Evolutionary conservation across 192 early-diverging fungal species (phyloP), one percentile per base, ranked within the genome.

Genomic region (Backusella tarrabulga): DNA sequence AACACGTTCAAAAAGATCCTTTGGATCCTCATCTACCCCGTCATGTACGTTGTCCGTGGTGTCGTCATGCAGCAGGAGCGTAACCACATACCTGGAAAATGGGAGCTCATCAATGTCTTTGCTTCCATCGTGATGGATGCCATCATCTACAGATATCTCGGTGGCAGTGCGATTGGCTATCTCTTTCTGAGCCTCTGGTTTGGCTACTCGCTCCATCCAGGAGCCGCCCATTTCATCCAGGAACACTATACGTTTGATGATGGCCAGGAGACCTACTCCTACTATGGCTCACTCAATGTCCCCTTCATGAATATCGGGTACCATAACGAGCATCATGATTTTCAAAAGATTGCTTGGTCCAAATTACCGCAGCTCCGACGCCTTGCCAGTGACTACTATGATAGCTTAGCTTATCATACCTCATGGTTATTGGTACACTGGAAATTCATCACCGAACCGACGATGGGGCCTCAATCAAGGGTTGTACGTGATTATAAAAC

Each of bases 281-380:
- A 98, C 92, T 98, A 98, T 77, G 96, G 96, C 34, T 84, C 87
- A 68, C 84, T 95, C 44, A 98, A 98, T 88, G 79, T 83, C 34
- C 87, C 94, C 50, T 94, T 92, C 80, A 91, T 96, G 86, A 98
- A 98, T 91, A 94, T 97, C 73, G 97, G 97, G 44, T 96, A 95
- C 83, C 97, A 98, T 87, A 97, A 95, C 83, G 97, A 98, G 88
- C 97, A 98, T 88, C 96, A 98, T 86, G 97, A 98, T 84, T 97
- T 97, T 87, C 91, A 91, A 78, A 92, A 90, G 72, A 89, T 97
- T 70, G 92, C 96, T 34, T 97, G 96, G 93, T 90, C 93, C 19
- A 89, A 90, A 77, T 88, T 98, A 44, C 97, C 95, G 11, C 83
- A 88, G 40, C 80, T 97, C 71, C 89, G 92, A 44, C 86, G 87